Evolutionary conservation across 2,329 filamentous ascomycete species (phyloP).

Genomic region (Colletotrichum trifolii): DNA sequence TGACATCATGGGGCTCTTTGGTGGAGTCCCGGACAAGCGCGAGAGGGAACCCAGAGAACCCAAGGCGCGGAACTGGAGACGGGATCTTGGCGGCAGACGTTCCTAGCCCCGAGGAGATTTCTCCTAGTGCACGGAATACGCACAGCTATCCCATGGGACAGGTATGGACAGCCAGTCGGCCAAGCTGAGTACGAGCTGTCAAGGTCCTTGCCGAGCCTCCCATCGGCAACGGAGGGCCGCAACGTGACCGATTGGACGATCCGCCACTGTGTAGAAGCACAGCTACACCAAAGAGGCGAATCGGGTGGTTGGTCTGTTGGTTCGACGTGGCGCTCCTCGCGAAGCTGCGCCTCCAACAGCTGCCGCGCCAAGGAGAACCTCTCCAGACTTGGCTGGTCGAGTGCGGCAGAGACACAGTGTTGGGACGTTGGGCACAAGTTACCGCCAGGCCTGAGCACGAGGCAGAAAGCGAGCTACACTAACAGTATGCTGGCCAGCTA

Average conservation of each 20-base stretch:
- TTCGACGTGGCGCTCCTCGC: constrained; percentile 10
- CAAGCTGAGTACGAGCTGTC: no score
- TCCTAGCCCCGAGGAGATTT: no score
- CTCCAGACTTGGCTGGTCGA: not conserved
- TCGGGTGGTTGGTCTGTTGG: not conserved
- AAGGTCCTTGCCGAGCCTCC: not conserved
- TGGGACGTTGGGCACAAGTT: not conserved
- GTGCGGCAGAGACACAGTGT: constrained; percentile 3
- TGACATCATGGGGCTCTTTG: constrained; percentile 24
- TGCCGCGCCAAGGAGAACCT: not conserved
- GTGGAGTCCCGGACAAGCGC: constrained; percentile 29
- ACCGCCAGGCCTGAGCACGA: not conserved
- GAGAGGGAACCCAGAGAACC: constrained; percentile 14
- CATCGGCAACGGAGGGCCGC: constrained; percentile 8
- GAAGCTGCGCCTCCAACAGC: constrained; percentile 2
- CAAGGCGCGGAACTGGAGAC: not conserved
- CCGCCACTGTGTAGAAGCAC: not conserved
- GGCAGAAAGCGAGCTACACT: constrained; percentile 4
- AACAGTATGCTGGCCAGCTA: no score
- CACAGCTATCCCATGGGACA: not conserved
- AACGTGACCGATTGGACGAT: constrained; percentile 16
- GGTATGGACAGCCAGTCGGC: constrained; percentile 1
- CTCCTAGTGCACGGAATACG: not conserved
- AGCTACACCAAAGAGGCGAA: no score
- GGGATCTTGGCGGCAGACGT: constrained; percentile 17